Evolutionary conservation across 2,329 filamentous ascomycete species (phyloP).

Genomic region (Aureobasidium sp.): DNA sequence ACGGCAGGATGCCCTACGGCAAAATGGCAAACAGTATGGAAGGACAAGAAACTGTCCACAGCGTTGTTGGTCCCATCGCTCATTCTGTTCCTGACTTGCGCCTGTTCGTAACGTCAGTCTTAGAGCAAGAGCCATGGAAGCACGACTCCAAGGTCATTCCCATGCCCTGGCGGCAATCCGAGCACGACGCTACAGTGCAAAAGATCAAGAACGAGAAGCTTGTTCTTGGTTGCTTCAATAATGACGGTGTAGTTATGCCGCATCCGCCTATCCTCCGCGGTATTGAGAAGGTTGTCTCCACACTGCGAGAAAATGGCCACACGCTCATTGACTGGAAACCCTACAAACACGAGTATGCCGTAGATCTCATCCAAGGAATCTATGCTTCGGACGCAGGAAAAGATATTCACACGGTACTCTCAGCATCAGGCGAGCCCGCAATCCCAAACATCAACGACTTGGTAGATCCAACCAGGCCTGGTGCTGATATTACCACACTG

Average conservation of each 20-base stretch:
- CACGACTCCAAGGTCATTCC: slow-evolving; percentile 51
- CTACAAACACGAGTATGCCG: slow-evolving; percentile 44
- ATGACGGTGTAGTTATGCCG: slow-evolving; percentile 32
- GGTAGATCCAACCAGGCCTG: not conserved
- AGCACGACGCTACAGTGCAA: not conserved
- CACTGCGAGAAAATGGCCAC: slow-evolving; percentile 15
- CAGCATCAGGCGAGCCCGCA: slow-evolving; percentile 35
- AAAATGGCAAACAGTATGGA: slow-evolving; percentile 40
- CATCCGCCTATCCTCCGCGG: slow-evolving; percentile 32
- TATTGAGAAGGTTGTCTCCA: slow-evolving; percentile 21
- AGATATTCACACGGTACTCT: slow-evolving; percentile 46
- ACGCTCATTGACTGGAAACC: slow-evolving; percentile 42
- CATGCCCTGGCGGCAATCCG: slow-evolving; percentile 46
- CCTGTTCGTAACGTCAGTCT: slow-evolving; percentile 47
- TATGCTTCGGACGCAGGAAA: slow-evolving; percentile 57
- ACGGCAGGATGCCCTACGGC: slow-evolving; percentile 36
- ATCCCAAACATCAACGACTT: slow-evolving; percentile 29
- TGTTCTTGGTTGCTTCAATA: slow-evolving; percentile 28
- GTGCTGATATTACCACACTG: not conserved
- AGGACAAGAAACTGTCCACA: slow-evolving; percentile 42
- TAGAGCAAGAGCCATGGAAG: slow-evolving; percentile 50
- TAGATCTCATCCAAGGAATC: slow-evolving; percentile 40
- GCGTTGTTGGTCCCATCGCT: slow-evolving; percentile 48
- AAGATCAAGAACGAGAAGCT: slow-evolving; percentile 21
- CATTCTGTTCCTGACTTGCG: slow-evolving; percentile 47